Base-by-base conservation (phyloP, 352 stramenopile genomes). In the Elongisporangium anandrum region DNA sequence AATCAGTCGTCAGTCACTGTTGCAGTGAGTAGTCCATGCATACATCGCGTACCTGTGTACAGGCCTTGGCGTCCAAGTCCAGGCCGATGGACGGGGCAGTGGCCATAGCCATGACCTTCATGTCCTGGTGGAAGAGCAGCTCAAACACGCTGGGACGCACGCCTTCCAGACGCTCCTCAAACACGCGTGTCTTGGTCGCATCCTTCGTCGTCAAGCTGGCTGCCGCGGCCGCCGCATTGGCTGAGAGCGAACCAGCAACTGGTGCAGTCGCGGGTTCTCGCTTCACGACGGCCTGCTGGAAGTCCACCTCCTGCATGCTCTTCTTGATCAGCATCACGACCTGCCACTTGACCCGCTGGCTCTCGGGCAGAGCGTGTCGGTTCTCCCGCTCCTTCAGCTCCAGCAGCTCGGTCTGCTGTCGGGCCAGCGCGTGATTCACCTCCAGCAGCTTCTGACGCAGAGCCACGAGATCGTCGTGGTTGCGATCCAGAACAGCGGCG, bases 371-470 rank as follows among this genome's bases (percentile, higher is more conserved):
- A 5, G 77, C 72, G 57, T 89, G 79, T 20, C 81, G 77, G 52
- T 79, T 60, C 53, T 92, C 81, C 5, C 69, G 77, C 52, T 92
- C 81, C 64, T 88, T 73, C 20, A 89, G 66, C 20, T 75, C 68
- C 47, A 92, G 57, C 56, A 89, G 81, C 53, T 88, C 79, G 2
- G 77, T 80, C 34, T 89, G 73, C 57, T 87, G 77, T 16, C 77
- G 73, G 12, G 75, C 77, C 22, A 92, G 63, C 5, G 77, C 68
- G 26, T 89, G 75, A 8, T 92, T 88, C 17, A 81, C 70, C 39
- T 92, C 77, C 22, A 89, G 56, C 2, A 92, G 66, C 50, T 92
- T 85, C 52, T 84, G 75, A 16, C 79, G 73, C 38, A 92, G 56
- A 9, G 75, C 61, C 39, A 70, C 69, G n/a, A 88, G 56, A 29